Base-by-base conservation (phyloP, 2,329 filamentous ascomycete genomes). In the Arthrobotrys sinensis region DNA sequence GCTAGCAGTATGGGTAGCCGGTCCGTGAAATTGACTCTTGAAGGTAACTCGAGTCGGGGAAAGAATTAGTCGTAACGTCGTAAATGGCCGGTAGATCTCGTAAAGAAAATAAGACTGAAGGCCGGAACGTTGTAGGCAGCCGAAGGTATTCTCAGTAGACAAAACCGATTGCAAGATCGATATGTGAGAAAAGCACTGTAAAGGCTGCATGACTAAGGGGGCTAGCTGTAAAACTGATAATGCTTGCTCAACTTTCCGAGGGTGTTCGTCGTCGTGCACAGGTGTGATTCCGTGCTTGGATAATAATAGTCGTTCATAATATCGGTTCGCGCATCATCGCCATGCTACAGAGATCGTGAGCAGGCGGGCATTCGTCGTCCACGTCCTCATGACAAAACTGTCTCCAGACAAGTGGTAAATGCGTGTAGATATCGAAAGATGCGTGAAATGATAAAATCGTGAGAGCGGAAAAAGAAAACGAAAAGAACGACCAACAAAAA, bases 271-370 rank as follows among this genome's bases (percentile, higher is more conserved):
- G 45, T 48, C 45, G 16, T 48, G 40, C 40, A 45, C n/a, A 28
- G 24, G 24, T 45, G 4, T 45, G 40, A 14, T 45, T 11, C 40
- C n/a, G n/a, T 45, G 40, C 40, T 45, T 45, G 12, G n/a, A 12
- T 45, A 45, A 45, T 45, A 45, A 45, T 45, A 21, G 19, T 48
- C 45, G 45, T 48, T 48, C 45, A 7, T 24, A n/a, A 48, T 48
- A 48, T 7, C 45, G 5, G 45, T 10, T 10, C 19, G 6, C 45
- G 19, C 45, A 24, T 24, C 45, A 45, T 45, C 2, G 40, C n/a
- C 40, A 16, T 14, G 40, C 40, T 45, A 12, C 1, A 12, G n/a
- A 16, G 36, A 6, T 45, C 40, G 11, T 16, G n/a, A n/a, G n/a
- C 5, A 5, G 11, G 4, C 40, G 4, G 5, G n/a, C n/a, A 16